These are phyloP conservation scores for Sistotremastrum niveocremeum DNA, from an alignment of 768 basidiomycete species.

Conservation along the genomic window DNA sequence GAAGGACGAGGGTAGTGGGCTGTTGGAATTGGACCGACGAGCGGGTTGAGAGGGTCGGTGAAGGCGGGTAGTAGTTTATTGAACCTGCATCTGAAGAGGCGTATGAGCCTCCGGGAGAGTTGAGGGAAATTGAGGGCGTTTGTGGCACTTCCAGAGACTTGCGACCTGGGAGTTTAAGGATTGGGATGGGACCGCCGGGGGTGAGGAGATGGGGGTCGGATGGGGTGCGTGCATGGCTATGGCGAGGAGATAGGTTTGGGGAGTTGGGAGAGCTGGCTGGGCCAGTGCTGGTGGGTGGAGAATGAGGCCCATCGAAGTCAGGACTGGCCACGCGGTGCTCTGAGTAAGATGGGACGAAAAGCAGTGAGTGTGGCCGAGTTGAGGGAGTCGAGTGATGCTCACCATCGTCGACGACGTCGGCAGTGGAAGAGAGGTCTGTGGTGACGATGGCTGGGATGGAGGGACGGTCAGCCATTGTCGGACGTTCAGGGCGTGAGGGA, in stretches of 20 bases:
- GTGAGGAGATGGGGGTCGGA: slow-evolving; percentile 4
- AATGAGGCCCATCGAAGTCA: slow-evolving; percentile 17
- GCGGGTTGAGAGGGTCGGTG: slow-evolving; percentile 58
- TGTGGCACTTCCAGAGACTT: slow-evolving; percentile 18
- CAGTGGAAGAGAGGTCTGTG: slow-evolving; percentile 21
- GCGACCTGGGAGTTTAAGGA: slow-evolving; percentile 4
- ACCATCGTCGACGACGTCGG: slow-evolving; percentile 8
- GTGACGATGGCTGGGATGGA: slow-evolving; percentile 23
- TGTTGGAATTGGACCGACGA: slow-evolving; percentile 44
- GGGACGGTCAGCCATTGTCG: background rate
- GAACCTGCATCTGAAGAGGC: slow-evolving; percentile 31
- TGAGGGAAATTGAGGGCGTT: slow-evolving; percentile 17
- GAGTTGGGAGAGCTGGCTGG: background rate
- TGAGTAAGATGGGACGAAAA: background rate
- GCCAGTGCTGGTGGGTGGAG: slow-evolving; percentile 7
- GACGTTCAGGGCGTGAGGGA: no score
- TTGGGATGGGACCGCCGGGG: slow-evolving; percentile 4
- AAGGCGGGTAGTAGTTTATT: slow-evolving; percentile 40
- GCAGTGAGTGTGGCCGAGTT: background rate
- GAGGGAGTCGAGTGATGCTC: background rate
- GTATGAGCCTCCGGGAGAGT: slow-evolving; percentile 6
- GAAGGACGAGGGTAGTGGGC: slow-evolving; percentile 37
- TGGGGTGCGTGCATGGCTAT: background rate
- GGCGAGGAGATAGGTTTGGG: background rate
- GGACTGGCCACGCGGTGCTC: background rate